A percentile compares a stretch with the other conserved stretches of the same genome.
These are phyloP conservation scores for Phialocephala subalpina DNA, from an alignment of 2,329 filamentous ascomycete species.

Conservation along the genomic window DNA sequence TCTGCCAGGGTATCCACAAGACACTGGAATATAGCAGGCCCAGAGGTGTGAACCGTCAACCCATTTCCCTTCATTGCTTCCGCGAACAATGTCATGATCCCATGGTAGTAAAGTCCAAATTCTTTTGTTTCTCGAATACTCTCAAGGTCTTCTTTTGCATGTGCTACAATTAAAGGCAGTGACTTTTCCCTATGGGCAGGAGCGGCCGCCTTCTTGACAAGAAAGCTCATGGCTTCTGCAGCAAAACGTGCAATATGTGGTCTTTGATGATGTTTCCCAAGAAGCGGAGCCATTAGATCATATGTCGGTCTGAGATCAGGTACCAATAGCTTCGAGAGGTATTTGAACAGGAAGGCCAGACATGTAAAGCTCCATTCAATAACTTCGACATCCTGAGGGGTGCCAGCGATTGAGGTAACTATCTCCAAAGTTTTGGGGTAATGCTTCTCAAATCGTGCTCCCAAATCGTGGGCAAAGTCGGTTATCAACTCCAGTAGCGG, in stretches of 20 bases:
- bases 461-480: conserved; percentile 94
- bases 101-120: conserved; percentile 79
- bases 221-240: conserved; percentile 92
- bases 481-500: conserved; percentile 88
- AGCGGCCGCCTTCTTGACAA: conserved; percentile 87
- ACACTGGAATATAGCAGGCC: conserved; percentile 58
- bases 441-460: conserved; percentile 85
- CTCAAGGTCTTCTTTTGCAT: conserved; percentile 74
- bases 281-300: conserved; percentile 80
- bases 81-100: conserved; percentile 90
- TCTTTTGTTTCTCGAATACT: conserved; percentile 61
- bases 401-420: conserved; percentile 80
- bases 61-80: conserved; percentile 77
- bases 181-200: conserved; percentile 78
- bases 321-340: conserved; percentile 86
- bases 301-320: conserved; percentile 87
- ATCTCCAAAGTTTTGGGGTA: conserved; percentile 79
- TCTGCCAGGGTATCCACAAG: conserved; percentile 55
- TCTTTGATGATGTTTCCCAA: conserved; percentile 84
- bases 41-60: conserved; percentile 65
- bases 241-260: conserved; percentile 90
- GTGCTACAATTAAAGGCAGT: conserved; percentile 73
- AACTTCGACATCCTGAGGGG: conserved; percentile 82
- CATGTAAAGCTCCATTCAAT: conserved; percentile 98
- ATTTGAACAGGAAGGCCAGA: conserved; percentile 96